Evolutionary conservation across 306 rosid genomes (phyloP).

Genomic region (Quercus aquifolioides): DNA sequence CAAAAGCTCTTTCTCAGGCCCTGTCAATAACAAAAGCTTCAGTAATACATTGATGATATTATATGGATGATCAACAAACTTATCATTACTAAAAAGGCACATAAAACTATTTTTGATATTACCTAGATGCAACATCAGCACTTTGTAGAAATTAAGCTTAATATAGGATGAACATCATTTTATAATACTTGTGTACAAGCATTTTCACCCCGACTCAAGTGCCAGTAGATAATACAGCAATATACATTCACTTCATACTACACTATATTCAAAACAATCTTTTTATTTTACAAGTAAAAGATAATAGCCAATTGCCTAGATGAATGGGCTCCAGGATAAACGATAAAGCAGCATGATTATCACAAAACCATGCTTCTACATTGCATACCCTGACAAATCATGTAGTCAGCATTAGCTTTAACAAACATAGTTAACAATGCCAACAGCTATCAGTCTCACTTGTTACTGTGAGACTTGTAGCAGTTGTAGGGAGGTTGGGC

Average conservation of each 20-base stretch:
- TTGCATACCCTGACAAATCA: too few species aligned
- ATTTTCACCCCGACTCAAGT: neutral
- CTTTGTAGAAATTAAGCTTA: neutral
- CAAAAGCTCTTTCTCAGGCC: constrained; percentile 86
- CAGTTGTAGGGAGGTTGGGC: neutral
- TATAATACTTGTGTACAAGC: neutral
- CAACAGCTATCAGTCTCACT: neutral
- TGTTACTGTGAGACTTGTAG: neutral
- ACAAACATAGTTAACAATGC: too few species aligned
- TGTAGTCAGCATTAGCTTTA: too few species aligned
- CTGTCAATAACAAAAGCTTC: constrained; percentile 35
- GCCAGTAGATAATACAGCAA: neutral
- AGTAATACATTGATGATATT: constrained; percentile 1
- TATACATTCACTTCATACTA: neutral
- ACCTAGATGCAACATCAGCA: neutral
- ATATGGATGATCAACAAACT: neutral
- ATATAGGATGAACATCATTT: neutral
- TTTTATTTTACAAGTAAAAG: too few species aligned
- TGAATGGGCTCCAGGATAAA: too few species aligned
- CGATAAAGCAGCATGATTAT: too few species aligned
- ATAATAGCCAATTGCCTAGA: too few species aligned
- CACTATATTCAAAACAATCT: too few species aligned
- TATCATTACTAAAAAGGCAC: neutral
- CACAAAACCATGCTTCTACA: too few species aligned
- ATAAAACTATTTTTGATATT: neutral